Base-by-base conservation (phyloP, 495 filamentous ascomycete species). In the Articulospora tetracladia region DNA sequence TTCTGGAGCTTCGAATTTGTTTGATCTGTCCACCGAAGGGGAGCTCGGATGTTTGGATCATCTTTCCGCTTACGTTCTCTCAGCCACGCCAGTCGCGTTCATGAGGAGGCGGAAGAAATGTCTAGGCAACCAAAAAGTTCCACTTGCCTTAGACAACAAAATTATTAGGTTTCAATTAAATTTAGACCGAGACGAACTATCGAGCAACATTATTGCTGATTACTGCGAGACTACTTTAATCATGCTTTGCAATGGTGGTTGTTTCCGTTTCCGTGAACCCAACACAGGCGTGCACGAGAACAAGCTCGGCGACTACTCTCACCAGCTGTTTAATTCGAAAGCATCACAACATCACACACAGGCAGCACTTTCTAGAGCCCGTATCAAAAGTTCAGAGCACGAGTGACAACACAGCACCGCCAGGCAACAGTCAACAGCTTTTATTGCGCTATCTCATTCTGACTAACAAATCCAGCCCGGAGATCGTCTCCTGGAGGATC, bases 31-130 rank as follows among this genome's bases (percentile, higher is more conserved):
- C 24, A 10, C 15, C n/a, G 54, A 17, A 28, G 22, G 3, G n/a
- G 53, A 44, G 30, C 53, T 55, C 17, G 28, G 53, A 44, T 26
- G 41, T 36, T 56, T 22, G 22, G 54, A 44, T 22, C 39, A 32
- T n/a, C 27, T 13, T 11, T 36, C 39, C 55, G 51, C 51, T 28
- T 24, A 44, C 55, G 24, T 44, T 44, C 39, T 8, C 39, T 3
- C 3, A 44, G 17, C 7, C 15, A 34, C 30, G n/a, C 3, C 17
- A 44, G 39, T 44, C 39, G 39, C 39, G 39, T 44, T n/a, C 7
- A 44, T 15, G 17, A 15, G 39, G 8, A 15, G 39, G 39, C 8
- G 17, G 17, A 44, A 19, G 17, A 44, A 44, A 19, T 44, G 39
- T 44, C 39, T 44, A 44, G 39, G 39, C 39, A 44, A 44, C 39